phyloP scores from a whole-genome alignment of 2,329 filamentous ascomycete species.

The Clathrospora elynae region DNA sequence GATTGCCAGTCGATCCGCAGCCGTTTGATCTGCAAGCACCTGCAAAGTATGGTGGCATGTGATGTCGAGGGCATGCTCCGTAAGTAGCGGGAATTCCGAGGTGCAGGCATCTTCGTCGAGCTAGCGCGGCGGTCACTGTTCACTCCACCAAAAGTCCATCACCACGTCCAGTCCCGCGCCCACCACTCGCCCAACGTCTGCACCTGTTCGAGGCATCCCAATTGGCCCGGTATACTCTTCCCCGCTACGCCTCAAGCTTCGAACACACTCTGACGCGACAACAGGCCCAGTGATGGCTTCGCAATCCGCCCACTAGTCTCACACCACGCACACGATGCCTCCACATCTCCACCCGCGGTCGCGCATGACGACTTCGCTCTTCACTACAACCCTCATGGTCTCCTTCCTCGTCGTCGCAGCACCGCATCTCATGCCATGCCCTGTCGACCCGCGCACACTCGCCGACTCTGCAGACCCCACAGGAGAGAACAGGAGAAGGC shows the following conservation, averaged over 20 bases:
- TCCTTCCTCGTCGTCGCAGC: constrained; percentile 91
- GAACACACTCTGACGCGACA: constrained; percentile 19
- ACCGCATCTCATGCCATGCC: constrained; percentile 90
- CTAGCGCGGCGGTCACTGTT: constrained; percentile 11
- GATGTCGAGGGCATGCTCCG: constrained; percentile 10
- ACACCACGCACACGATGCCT: constrained; percentile 62
- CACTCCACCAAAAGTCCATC: constrained; percentile 35
- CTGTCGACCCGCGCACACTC: constrained; percentile 73
- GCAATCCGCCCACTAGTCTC: constrained; percentile 23
- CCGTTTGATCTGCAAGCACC: not conserved
- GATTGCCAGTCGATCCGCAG: not conserved
- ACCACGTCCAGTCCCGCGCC: constrained; percentile 30
- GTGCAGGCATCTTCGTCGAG: constrained; percentile 15
- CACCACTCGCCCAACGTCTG: constrained; percentile 12
- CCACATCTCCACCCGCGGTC: constrained; percentile 90
- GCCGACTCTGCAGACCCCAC: constrained; percentile 65
- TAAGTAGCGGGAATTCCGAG: constrained; percentile 17
- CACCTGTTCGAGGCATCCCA: constrained; percentile 34
- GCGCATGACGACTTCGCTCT: constrained; percentile 89
- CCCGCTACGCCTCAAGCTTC: not conserved
- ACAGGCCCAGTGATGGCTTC: constrained; percentile 40
- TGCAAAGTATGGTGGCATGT: constrained; percentile 10
- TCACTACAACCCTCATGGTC: constrained; percentile 86
- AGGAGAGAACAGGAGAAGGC: constrained; percentile 37
- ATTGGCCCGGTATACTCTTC: constrained; percentile 34